Base-by-base conservation (phyloP, 768 basidiomycete genomes). In the Cubamyces sp. region DNA sequence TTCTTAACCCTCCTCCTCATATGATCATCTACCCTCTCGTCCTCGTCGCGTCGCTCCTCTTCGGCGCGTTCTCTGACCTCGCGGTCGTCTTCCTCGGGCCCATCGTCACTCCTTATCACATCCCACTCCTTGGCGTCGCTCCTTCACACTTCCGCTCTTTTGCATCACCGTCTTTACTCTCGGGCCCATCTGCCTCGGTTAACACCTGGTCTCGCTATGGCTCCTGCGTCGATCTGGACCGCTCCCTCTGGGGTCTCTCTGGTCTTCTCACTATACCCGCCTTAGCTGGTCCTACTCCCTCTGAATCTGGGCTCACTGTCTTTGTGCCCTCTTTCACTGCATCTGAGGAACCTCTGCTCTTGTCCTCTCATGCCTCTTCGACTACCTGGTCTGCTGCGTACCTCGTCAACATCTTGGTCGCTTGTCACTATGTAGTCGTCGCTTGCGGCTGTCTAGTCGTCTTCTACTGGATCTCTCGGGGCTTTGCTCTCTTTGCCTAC, bases 11-110 rank as follows among this genome's bases (percentile, higher is more conserved):
- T 8, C n/a, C 21, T 15, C 34, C 2, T 25, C 15, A 19, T n/a
- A 53, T 53, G 50, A 19, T 52, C n/a, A 52, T 51, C 28, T 37
- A 51, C 34, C 51, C 51, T 9, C 25, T 53, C 3, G 51, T 21
- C 34, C 30, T 53, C 39, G 21, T 53, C 34, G 51, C 51, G 3
- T 37, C 51, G 51, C 34, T 53, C 16, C 7, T 53, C 51, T 23
- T 53, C 19, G 3, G 51, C 34, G 51, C 51, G 19, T 19, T 53
- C 37, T 34, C 51, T 23, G 51, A 53, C 21, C n/a, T 53, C 15
- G 23, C 51, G 15, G 30, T 37, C 9, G 12, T 53, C 51, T 19
- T 21, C n/a, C 39, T 53, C 51, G 9, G 39, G 51, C 51, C 51
- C 51, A 53, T 21, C 12, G 5, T 53, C 51, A 19, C 51, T 53